Evolutionary conservation across 1,139 yeast genomes (phyloP).

Genomic region (Nadsonia commutata): DNA sequence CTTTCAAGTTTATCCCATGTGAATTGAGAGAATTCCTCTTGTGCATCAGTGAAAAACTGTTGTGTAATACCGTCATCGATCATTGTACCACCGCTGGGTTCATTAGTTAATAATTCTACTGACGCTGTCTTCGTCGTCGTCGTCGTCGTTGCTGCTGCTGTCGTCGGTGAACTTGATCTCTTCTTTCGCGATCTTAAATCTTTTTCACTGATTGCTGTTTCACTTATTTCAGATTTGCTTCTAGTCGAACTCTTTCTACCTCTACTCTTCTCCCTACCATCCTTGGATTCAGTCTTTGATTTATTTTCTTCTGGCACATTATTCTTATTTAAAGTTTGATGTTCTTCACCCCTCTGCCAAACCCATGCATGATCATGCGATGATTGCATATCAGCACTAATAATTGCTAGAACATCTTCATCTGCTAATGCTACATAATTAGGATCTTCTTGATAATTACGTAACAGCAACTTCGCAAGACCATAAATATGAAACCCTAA

Average conservation of each 20-base stretch:
- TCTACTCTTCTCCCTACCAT: too few relatives aligned
- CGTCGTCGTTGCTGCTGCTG: slow-evolving; percentile 1
- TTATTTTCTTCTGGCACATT: too few relatives aligned
- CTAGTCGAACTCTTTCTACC: too few relatives aligned
- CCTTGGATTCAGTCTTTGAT: too few relatives aligned
- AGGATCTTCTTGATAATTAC: slow-evolving; percentile 2
- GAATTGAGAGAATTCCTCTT: not conserved
- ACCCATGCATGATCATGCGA: slow-evolving; percentile 16
- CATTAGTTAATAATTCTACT: slow-evolving; percentile 1
- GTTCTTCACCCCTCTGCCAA: slow-evolving; percentile 8
- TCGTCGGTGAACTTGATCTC: too few relatives aligned
- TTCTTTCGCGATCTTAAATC: too few relatives aligned
- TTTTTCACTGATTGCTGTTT: too few relatives aligned
- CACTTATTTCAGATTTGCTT: too few relatives aligned
- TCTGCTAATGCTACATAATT: slow-evolving; percentile 13
- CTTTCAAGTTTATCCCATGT: not conserved
- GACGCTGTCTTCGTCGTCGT: slow-evolving; percentile 2
- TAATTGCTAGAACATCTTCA: slow-evolving; percentile 14
- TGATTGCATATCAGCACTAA: slow-evolving; percentile 16
- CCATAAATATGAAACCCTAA: slow-evolving; percentile 12
- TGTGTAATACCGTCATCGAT: not conserved
- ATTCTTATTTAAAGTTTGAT: too few relatives aligned
- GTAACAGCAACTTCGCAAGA: slow-evolving; percentile 7
- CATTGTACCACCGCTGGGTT: too few relatives aligned
- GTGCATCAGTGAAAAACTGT: not conserved